Evolutionary conservation across 1,284 basidiomycete genomes (phyloP).

Genomic region (Trametes versicolor): DNA sequence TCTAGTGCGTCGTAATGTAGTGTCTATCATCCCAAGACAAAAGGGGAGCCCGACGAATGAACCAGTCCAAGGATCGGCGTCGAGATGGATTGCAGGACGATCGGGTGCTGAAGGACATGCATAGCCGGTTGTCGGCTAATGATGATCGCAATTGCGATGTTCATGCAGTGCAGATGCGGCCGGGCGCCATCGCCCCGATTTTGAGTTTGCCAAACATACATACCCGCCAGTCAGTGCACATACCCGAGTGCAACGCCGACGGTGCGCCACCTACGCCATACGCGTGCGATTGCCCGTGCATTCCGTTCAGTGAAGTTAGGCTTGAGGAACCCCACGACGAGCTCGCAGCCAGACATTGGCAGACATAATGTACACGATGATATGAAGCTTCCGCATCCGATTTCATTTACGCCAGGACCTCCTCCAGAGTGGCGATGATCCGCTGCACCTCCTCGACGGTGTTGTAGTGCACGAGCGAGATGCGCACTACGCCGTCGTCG

Average conservation of each 20-base stretch:
- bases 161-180: too few relatives aligned
- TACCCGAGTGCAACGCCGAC: neutral
- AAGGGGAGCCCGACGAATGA: too few relatives aligned
- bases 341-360: neutral
- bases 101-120: too few relatives aligned
- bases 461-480: conserved; percentile 87
- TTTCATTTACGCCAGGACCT: conserved; percentile 45
- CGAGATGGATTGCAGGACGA: too few relatives aligned
- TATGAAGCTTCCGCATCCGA: neutral
- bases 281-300: too few relatives aligned
- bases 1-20: neutral
- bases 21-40: neutral
- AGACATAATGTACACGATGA: neutral
- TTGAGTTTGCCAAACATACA: too few relatives aligned
- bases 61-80: too few relatives aligned
- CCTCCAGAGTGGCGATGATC: conserved; percentile 65
- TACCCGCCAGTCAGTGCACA: neutral
- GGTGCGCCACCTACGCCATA: neutral
- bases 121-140: too few relatives aligned
- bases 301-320: neutral
- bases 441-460: conserved; percentile 72
- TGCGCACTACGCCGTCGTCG: conserved; percentile 75
- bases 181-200: too few relatives aligned
- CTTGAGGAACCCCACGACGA: too few relatives aligned
- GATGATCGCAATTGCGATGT: too few relatives aligned